phyloP scores from a whole-genome alignment of 192 early-diverging fungal genomes.

The Podochytrium sp. region DNA sequence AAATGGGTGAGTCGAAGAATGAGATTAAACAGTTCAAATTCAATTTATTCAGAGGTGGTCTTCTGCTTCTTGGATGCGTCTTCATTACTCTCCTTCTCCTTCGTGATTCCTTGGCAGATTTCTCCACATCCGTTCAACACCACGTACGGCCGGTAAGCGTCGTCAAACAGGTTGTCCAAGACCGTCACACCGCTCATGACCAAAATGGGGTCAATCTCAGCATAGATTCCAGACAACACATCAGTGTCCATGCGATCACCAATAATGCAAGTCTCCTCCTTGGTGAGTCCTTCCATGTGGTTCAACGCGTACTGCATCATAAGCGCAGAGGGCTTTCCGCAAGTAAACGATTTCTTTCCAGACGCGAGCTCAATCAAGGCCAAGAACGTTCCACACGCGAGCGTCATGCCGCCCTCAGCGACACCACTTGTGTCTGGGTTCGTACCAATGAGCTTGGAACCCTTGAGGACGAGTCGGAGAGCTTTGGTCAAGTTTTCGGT shows the following conservation, averaged over 20 bases:
- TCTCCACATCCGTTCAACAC: constrained; percentile 53
- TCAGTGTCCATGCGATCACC: constrained; percentile 71
- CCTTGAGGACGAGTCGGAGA: constrained; percentile 52
- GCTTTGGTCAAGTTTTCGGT: constrained; percentile 55
- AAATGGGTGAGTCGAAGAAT: too few relatives aligned
- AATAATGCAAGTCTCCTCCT: constrained; percentile 62
- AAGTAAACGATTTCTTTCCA: constrained; percentile 60
- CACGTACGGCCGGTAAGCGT: constrained; percentile 58
- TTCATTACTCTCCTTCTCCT: too few relatives aligned
- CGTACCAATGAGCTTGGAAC: constrained; percentile 65
- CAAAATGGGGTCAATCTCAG: constrained; percentile 59
- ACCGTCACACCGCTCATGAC: constrained; percentile 58
- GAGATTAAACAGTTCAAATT: too few relatives aligned
- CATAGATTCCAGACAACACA: constrained; percentile 57
- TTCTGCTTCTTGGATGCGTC: too few relatives aligned
- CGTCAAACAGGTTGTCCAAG: constrained; percentile 38
- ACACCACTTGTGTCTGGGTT: constrained; percentile 61
- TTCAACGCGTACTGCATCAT: constrained; percentile 62
- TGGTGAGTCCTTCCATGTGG: constrained; percentile 46
- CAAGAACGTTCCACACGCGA: constrained; percentile 59
- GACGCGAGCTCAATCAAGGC: constrained; percentile 57
- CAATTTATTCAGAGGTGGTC: too few relatives aligned
- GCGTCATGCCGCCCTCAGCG: constrained; percentile 47
- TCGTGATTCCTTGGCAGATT: neutral
- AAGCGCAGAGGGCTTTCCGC: constrained; percentile 58